A percentile compares a stretch with the other conserved stretches of the same genome.
These are phyloP conservation scores for Penicillium riverlandense DNA, from an alignment of 495 filamentous ascomycete species.

Conservation along the genomic window DNA sequence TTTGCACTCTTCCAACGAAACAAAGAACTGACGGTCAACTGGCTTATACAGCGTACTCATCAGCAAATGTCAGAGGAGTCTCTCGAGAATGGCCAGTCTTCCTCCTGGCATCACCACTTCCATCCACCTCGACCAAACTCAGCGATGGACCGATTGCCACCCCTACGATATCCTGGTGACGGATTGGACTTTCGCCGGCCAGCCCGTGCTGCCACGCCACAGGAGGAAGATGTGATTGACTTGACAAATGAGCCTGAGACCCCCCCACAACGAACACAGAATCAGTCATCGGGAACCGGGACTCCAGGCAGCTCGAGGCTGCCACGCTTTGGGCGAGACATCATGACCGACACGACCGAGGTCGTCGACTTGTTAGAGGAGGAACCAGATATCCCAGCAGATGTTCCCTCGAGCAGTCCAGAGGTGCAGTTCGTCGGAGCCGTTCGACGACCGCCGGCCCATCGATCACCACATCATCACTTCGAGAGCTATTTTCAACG, in stretches of 20 bases:
- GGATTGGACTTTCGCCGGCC: slow-evolving; percentile 46
- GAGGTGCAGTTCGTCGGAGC: slow-evolving; percentile 34
- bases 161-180: slow-evolving; percentile 33
- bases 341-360: slow-evolving; percentile 29
- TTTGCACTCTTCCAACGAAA: too few relatives aligned
- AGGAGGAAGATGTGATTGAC: slow-evolving; percentile 44
- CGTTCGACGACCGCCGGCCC: slow-evolving; percentile 6
- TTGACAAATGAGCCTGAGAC: slow-evolving; percentile 45
- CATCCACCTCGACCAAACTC: slow-evolving; percentile 13
- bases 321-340: slow-evolving; percentile 28
- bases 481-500: background rate
- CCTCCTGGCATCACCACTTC: slow-evolving; percentile 16
- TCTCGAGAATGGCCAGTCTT: slow-evolving; percentile 6
- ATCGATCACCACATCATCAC: background rate
- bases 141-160: slow-evolving; percentile 15
- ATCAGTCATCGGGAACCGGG: background rate
- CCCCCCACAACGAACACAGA: slow-evolving; percentile 11
- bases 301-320: slow-evolving; percentile 10
- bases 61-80: slow-evolving; percentile 31
- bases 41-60: slow-evolving; percentile 34
- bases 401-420: slow-evolving; percentile 22
- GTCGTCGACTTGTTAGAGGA: slow-evolving; percentile 15
- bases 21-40: slow-evolving; percentile 3
- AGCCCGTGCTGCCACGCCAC: slow-evolving; percentile 13
- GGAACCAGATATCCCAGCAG: slow-evolving; percentile 7